A percentile compares a stretch with the other conserved stretches of the same genome.
Conservation (phyloP, 73 alveolate genomes). For the Paramecium tetraurelia region DNA sequence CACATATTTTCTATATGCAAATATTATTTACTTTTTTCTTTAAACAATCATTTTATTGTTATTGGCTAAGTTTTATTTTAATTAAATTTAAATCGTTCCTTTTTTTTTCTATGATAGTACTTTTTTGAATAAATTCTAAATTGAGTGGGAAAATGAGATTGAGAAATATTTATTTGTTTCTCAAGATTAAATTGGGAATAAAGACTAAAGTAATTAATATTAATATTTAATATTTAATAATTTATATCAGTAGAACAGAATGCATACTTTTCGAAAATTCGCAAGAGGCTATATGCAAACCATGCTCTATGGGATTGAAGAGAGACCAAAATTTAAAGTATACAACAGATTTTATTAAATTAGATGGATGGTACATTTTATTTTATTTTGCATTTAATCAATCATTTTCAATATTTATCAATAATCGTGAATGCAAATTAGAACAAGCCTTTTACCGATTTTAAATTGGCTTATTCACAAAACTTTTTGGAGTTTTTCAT, state of each 20-base stretch:
- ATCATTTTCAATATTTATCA: conserved; percentile 39
- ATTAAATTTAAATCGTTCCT: background rate
- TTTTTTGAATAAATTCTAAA: background rate
- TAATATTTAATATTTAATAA: background rate
- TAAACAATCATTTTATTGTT: background rate
- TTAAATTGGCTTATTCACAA: background rate
- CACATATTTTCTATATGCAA: background rate
- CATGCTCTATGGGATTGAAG: conserved; percentile 35
- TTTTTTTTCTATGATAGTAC: background rate
- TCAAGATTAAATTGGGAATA: background rate
- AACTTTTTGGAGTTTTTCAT: background rate
- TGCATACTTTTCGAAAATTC: background rate
- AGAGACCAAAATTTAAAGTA: conserved; percentile 29
- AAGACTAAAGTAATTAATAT: background rate
- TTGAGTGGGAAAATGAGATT: background rate
- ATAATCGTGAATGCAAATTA: background rate
- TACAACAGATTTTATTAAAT: too few species aligned
- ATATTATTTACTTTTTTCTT: background rate
- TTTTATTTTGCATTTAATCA: background rate
- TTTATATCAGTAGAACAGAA: background rate
- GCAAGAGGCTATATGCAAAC: conserved; percentile 35
- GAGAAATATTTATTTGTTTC: background rate
- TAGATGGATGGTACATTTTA: conserved; percentile 40
- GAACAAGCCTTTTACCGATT: background rate
- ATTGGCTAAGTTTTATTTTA: background rate